A percentile compares a stretch with the other conserved stretches of the same genome.
phyloP scores from a whole-genome alignment of 2,329 filamentous ascomycete genomes.

The Paramyrothecium sp. region DNA sequence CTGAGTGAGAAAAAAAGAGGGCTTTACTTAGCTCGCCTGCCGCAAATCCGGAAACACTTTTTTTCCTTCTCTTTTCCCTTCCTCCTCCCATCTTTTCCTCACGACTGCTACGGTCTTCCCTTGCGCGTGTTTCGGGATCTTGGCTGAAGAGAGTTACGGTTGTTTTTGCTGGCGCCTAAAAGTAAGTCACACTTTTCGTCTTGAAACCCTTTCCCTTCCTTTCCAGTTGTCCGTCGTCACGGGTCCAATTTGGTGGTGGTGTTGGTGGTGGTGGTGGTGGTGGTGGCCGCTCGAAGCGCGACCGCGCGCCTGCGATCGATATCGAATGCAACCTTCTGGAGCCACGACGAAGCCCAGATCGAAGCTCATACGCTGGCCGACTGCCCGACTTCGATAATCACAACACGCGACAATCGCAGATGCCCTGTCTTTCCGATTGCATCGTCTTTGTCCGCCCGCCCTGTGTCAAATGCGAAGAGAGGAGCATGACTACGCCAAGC shows the following conservation, averaged over 20 bases:
- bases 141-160: constrained; percentile 40
- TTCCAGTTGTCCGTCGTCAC: constrained; percentile 17
- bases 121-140: constrained; percentile 44
- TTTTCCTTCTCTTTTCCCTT: constrained; percentile 30
- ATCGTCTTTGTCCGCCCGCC: no score
- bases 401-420: background rate
- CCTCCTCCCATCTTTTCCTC: constrained; percentile 32
- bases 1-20: constrained; percentile 33
- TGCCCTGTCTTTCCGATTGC: no score
- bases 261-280: background rate
- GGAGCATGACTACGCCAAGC: no score
- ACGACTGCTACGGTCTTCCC: constrained; percentile 44
- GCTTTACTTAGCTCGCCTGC: constrained; percentile 26
- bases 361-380: background rate
- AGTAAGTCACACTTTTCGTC: constrained; percentile 40
- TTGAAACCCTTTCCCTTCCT: constrained; percentile 9
- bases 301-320: background rate
- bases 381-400: background rate
- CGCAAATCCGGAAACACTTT: constrained; percentile 27
- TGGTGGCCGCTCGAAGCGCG: background rate
- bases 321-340: background rate
- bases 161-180: constrained; percentile 53
- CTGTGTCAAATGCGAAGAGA: no score
- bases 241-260: constrained; percentile 11
- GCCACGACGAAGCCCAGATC: background rate